Base-by-base conservation (phyloP, 2,329 filamentous ascomycete species). In the Akanthomyces uredinophilus region DNA sequence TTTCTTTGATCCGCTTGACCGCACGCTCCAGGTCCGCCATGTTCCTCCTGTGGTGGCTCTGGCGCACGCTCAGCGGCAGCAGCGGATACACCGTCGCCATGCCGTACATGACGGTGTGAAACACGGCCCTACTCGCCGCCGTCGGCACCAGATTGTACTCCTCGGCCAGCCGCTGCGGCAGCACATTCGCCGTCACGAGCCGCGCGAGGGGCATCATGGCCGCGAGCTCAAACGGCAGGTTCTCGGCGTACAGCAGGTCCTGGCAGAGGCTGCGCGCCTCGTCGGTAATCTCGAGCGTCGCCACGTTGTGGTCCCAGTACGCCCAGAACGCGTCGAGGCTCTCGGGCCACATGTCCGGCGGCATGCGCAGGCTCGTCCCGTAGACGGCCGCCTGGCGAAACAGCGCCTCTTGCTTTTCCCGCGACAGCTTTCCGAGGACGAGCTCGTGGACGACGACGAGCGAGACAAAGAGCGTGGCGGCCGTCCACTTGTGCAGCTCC, bases 401-500 rank as follows among this genome's bases (percentile, higher is more conserved):
- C 50, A 71, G 64, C n/a, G 18, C 22, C 39, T 65, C 65, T 29
- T 75, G 70, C 7, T 70, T 67, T 0, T 64, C 63, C 18, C 66
- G 64, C 20, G 68, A 61, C 60, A 77, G 66, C n/a, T 59, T 52
- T 13, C 74, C 74, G 52, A 74, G 74, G 20, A 75, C 64, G 53
- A 70, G 66, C 63, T 76, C 69, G 62, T 77, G 75, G 16, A 77
- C 64, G 41, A 72, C 69, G 44, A 73, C 66, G 6, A 69, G 68
- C 1, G 73, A 69, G 7, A 72, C 75, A 58, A 77, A 77, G 6
- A 77, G 67, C 2, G 75, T 77, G 1, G 75, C 72, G 0, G 75
- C 74, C 14, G 77, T 74, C 76, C 74, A 77, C 51, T 74, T 70
- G 64, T 77, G 75, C 11, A 77, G 70, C 35, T 68, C 64, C 5